Evolutionary conservation across 345 rosid genomes (phyloP).

Genomic region (Hibiscus tridactylites): DNA sequence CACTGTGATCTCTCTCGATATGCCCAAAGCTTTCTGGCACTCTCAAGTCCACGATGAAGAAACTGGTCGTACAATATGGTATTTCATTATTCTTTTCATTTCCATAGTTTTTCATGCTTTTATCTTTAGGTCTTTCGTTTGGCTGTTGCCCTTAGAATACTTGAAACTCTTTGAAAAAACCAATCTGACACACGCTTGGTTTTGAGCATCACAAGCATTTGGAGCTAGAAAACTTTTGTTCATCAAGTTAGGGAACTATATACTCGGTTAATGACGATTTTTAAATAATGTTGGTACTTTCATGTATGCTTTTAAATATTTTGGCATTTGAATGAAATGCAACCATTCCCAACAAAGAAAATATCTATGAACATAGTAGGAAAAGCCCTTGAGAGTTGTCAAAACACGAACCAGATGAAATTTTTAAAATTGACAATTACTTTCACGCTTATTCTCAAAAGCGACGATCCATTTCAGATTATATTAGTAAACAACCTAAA

Average conservation of each 20-base stretch:
- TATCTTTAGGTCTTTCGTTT: neutral
- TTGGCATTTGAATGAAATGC: neutral
- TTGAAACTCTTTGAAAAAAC: too few species aligned
- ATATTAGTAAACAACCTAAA: too few species aligned
- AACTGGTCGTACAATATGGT: slow-evolving; percentile 75
- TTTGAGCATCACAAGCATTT: too few species aligned
- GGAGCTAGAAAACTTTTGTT: neutral
- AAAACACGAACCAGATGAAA: too few species aligned
- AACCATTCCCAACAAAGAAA: too few species aligned
- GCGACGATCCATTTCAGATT: too few species aligned
- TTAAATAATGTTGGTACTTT: neutral
- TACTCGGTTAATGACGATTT: neutral
- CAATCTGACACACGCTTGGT: too few species aligned
- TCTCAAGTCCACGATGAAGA: slow-evolving; percentile 71
- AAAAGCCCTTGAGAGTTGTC: too few species aligned
- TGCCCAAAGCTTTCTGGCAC: slow-evolving; percentile 48
- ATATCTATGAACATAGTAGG: too few species aligned
- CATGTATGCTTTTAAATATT: neutral
- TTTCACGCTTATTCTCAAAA: too few species aligned
- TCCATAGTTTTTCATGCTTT: neutral
- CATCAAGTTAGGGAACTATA: neutral
- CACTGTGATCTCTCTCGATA: slow-evolving; percentile 34
- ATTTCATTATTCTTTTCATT: neutral
- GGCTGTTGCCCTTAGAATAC: too few species aligned
- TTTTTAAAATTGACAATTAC: too few species aligned